Evolutionary conservation across 2,329 filamentous ascomycete species (phyloP).

Genomic region (Calonectria naviculata): DNA sequence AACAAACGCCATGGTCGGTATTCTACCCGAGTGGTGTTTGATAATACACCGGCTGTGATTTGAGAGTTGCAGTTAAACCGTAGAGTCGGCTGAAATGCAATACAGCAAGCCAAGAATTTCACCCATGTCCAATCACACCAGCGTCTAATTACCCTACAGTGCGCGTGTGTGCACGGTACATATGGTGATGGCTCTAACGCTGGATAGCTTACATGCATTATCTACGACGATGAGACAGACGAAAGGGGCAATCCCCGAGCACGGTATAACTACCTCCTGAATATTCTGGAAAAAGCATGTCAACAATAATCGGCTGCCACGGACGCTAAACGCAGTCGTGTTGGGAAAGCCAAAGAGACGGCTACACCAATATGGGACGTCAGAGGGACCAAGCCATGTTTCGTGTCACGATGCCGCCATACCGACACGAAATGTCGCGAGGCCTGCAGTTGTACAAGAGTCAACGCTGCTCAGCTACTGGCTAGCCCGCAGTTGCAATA

Average conservation of each 20-base stretch:
- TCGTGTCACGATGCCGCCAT: conserved; percentile 36
- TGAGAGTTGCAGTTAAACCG: not conserved
- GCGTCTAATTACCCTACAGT: conserved; percentile 5
- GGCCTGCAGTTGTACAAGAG: conserved; percentile 8
- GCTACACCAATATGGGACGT: conserved; percentile 2
- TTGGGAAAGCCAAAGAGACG: not conserved
- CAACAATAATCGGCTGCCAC: not conserved
- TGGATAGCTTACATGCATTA: conserved; percentile 7
- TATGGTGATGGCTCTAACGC: not conserved
- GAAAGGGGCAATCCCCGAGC: not conserved
- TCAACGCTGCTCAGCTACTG: conserved; percentile 9
- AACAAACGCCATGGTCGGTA: not conserved
- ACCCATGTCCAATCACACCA: not conserved
- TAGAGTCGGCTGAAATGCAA: not conserved
- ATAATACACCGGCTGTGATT: not conserved
- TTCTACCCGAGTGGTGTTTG: not conserved
- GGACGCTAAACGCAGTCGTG: not conserved
- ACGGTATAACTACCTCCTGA: not conserved
- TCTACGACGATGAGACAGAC: not conserved
- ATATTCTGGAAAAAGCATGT: not conserved
- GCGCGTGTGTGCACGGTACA: not conserved
- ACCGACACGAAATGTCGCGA: conserved; percentile 40
- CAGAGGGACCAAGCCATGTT: conserved; percentile 27
- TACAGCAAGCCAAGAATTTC: not conserved
- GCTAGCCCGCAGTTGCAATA: not conserved